These are phyloP conservation scores for Lactarius quietus DNA, from an alignment of 768 basidiomycete genomes.

Conservation along the genomic window DNA sequence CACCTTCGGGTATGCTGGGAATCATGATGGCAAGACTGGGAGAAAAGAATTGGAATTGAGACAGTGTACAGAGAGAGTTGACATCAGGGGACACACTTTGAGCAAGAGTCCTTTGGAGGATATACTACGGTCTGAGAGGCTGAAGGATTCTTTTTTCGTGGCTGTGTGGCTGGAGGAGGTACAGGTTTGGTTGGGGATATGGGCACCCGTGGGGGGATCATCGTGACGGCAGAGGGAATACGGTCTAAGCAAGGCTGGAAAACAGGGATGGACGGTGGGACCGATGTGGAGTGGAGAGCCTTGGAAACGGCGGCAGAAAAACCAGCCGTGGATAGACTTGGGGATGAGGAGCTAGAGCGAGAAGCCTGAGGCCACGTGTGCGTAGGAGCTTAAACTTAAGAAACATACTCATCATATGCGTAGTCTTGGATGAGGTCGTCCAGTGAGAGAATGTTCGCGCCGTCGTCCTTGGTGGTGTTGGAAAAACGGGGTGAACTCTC, in stretches of 20 bases:
- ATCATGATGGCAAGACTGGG: slow-evolving; percentile 74
- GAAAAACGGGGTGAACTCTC: slow-evolving; percentile 39
- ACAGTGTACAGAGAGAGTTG: slow-evolving; percentile 3
- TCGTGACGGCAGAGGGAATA: not conserved
- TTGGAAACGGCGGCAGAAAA: slow-evolving; percentile 3
- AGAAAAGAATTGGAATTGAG: slow-evolving; percentile 1
- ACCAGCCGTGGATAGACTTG: slow-evolving; percentile 6
- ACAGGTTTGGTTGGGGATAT: slow-evolving; percentile 55
- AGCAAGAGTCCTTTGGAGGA: slow-evolving; percentile 72
- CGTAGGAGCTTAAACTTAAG: slow-evolving; percentile 18
- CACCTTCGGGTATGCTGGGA: slow-evolving; percentile 75
- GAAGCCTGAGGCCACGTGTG: slow-evolving; percentile 24
- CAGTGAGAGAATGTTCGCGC: slow-evolving; percentile 56
- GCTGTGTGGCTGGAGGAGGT: slow-evolving; percentile 60
- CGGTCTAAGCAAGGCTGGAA: not conserved
- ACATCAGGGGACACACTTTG: slow-evolving; percentile 52
- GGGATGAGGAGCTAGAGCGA: slow-evolving; percentile 12
- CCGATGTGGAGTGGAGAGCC: not conserved
- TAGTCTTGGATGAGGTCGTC: slow-evolving; percentile 73
- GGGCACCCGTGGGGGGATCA: slow-evolving; percentile 32
- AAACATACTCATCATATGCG: slow-evolving; percentile 70
- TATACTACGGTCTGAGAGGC: slow-evolving; percentile 58
- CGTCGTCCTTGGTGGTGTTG: slow-evolving; percentile 45
- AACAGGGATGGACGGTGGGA: not conserved
- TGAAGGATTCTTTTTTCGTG: slow-evolving; percentile 53